phyloP scores from a whole-genome alignment of 1,139 yeast species.

The Blastobotrys ciferrii region DNA sequence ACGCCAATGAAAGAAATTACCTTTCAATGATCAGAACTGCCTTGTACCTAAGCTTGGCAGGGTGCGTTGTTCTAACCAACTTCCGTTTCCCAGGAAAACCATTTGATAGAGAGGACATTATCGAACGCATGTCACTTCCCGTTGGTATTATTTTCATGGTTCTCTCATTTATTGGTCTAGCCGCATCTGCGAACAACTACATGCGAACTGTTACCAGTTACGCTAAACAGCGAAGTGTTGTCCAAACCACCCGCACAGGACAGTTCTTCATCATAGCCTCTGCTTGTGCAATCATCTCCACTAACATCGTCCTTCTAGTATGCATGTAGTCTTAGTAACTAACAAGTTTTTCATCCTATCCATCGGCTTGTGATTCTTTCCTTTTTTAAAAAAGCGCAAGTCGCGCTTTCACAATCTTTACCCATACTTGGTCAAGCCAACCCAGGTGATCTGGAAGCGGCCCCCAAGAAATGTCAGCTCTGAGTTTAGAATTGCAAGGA shows the following conservation, averaged over 20 bases:
- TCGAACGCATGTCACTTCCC: conserved; percentile 16
- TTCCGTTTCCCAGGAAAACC: conserved; percentile 19
- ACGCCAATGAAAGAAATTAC: conserved; percentile 37
- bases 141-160: conserved; percentile 27
- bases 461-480: too few relatives aligned
- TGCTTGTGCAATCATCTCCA: conserved; percentile 25
- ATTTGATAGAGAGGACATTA: conserved; percentile 5
- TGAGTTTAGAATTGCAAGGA: too few relatives aligned
- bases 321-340: conserved; percentile 5
- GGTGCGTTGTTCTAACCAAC: conserved; percentile 29
- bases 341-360: background rate
- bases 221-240: conserved; percentile 27
- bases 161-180: conserved; percentile 23
- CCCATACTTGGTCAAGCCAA: too few relatives aligned
- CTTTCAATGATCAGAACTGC: conserved; percentile 31
- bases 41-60: conserved; percentile 32
- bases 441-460: too few relatives aligned
- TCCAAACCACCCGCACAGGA: conserved; percentile 22
- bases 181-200: conserved; percentile 26
- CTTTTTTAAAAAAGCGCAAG: too few relatives aligned
- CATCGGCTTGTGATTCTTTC: background rate
- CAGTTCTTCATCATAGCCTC: conserved; percentile 20
- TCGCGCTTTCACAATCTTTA: too few relatives aligned
- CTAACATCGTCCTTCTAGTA: conserved; percentile 25
- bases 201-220: conserved; percentile 25